Evolutionary conservation across 2,329 filamentous ascomycete species (phyloP).

Genomic region (Epicoccum nigrum): DNA sequence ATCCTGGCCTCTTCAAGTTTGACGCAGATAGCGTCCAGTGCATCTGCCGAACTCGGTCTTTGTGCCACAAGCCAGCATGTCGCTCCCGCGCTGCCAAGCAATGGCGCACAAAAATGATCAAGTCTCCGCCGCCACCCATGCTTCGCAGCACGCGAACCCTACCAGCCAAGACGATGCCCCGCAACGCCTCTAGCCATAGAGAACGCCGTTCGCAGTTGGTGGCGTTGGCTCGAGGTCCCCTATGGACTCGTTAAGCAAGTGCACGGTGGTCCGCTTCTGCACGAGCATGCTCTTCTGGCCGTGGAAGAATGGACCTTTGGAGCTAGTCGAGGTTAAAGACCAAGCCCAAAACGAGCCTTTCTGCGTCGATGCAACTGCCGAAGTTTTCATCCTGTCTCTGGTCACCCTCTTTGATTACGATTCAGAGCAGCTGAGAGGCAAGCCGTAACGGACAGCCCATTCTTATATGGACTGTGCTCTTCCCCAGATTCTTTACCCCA

Average conservation of each 20-base stretch:
- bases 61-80: slow-evolving; percentile 2
- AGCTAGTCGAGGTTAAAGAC: slow-evolving; percentile 21
- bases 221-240: slow-evolving; percentile 17
- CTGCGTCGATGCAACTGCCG: slow-evolving; percentile 38
- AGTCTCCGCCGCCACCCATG: slow-evolving; percentile 26
- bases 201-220: slow-evolving; percentile 25
- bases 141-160: slow-evolving; percentile 26
- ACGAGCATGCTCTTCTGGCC: slow-evolving; percentile 3
- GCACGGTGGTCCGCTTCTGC: slow-evolving; percentile 23
- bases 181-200: slow-evolving; percentile 29
- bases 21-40: background rate
- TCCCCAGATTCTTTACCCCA: slow-evolving; percentile 39
- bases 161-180: slow-evolving; percentile 42
- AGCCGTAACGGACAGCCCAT: slow-evolving; percentile 22
- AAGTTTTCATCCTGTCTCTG: slow-evolving; percentile 23
- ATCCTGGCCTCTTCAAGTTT: background rate
- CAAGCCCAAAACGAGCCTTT: slow-evolving; percentile 18
- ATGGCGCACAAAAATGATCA: slow-evolving; percentile 23
- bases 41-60: slow-evolving; percentile 14
- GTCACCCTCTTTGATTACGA: slow-evolving; percentile 18
- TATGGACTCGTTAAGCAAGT: slow-evolving; percentile 37
- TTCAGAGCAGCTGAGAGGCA: slow-evolving; percentile 11
- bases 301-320: slow-evolving; percentile 14
- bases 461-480: slow-evolving; percentile 39
- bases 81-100: slow-evolving; percentile 26